phyloP scores from a whole-genome alignment of 2,329 filamentous ascomycete genomes.

The Nemania bipapillata region DNA sequence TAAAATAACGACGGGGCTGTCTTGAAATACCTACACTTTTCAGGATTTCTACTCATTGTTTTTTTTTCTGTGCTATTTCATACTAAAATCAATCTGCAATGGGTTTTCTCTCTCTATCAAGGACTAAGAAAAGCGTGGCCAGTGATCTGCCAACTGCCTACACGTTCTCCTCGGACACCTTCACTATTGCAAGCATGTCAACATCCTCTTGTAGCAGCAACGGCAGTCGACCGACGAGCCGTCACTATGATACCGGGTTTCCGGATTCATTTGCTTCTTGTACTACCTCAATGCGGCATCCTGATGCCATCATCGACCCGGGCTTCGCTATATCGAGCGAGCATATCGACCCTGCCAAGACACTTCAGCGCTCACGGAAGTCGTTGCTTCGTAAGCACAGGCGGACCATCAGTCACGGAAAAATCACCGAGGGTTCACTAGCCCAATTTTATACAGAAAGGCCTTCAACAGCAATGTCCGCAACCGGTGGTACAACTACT shows the following conservation, averaged over 20 bases:
- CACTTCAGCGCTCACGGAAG: constrained; percentile 58
- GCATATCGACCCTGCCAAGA: constrained; percentile 60
- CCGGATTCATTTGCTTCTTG: constrained; percentile 53
- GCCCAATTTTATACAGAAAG: constrained; percentile 49
- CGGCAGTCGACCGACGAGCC: constrained; percentile 48
- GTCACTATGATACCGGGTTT: constrained; percentile 51
- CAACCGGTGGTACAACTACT: constrained; percentile 42
- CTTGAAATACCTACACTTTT: constrained; percentile 17
- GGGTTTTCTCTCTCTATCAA: constrained; percentile 24
- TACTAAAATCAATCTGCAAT: constrained; percentile 7
- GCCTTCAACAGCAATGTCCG: constrained; percentile 36
- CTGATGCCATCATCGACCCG: constrained; percentile 68
- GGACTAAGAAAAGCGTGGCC: constrained; percentile 38
- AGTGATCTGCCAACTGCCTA: constrained; percentile 21
- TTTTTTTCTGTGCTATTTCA: too few relatives aligned
- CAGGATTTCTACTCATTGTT: constrained; percentile 3
- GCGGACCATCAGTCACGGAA: constrained; percentile 60
- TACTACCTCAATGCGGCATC: constrained; percentile 71
- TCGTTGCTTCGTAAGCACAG: constrained; percentile 61
- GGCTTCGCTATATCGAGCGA: constrained; percentile 67
- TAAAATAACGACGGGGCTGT: constrained; percentile 21
- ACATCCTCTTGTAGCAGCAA: constrained; percentile 41
- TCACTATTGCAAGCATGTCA: constrained; percentile 46
- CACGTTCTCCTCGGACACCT: constrained; percentile 33
- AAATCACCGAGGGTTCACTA: constrained; percentile 55